phyloP scores from a whole-genome alignment of 2,329 filamentous ascomycete genomes.

The Atkinsonella texensis region DNA sequence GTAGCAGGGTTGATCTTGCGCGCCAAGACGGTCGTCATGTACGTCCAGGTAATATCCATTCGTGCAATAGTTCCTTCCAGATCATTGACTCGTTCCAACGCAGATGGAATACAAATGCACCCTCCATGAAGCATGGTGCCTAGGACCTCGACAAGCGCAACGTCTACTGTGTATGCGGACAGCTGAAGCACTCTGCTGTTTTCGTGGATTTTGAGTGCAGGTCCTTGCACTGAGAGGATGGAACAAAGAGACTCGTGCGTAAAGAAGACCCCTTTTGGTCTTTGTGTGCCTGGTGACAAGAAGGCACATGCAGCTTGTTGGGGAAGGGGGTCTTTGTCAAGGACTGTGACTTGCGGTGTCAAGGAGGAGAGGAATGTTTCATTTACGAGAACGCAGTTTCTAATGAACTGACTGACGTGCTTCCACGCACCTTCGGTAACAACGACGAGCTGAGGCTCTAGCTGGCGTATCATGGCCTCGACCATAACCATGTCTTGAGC shows the following conservation, averaged over 20 bases:
- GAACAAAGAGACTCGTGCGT: conserved; percentile 48
- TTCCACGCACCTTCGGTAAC: conserved; percentile 30
- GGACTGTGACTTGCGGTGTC: conserved; percentile 17
- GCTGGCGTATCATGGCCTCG: conserved; percentile 29
- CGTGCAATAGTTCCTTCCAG: conserved; percentile 36
- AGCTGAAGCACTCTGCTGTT: conserved; percentile 45
- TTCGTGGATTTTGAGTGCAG: conserved; percentile 34
- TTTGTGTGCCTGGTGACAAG: conserved; percentile 39
- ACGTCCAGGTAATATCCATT: conserved; percentile 39
- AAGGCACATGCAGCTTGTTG: conserved; percentile 47
- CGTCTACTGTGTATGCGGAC: conserved; percentile 41
- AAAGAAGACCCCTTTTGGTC: conserved; percentile 48
- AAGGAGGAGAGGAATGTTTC: conserved; percentile 27
- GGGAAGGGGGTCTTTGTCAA: conserved; percentile 22
- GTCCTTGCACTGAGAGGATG: conserved; percentile 36
- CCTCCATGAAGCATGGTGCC: conserved; percentile 42
- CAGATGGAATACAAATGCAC: conserved; percentile 45
- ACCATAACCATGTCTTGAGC: conserved; percentile 29
- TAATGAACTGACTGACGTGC: conserved; percentile 26
- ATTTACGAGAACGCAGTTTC: conserved; percentile 30
- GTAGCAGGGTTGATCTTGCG: conserved; percentile 25
- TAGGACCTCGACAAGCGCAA: conserved; percentile 38
- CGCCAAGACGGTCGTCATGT: conserved; percentile 49
- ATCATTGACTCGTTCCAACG: conserved; percentile 35
- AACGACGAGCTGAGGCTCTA: conserved; percentile 32